Base-by-base conservation (phyloP, 2,329 filamentous ascomycete species). In the Byssoonygena ceratinophila region DNA sequence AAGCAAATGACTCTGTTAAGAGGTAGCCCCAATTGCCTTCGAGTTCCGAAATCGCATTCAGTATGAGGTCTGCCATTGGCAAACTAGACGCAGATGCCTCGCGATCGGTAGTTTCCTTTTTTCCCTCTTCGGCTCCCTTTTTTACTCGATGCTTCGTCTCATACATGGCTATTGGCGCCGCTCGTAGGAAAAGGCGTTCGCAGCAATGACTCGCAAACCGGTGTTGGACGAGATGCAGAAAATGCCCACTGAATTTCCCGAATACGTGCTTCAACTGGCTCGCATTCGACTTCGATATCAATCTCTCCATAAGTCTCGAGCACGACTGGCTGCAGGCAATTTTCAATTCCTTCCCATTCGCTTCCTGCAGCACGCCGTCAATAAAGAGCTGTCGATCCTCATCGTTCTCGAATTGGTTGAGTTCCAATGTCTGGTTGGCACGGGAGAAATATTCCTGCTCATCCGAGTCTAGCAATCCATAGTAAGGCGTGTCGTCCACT, bases 181-280 rank as follows among this genome's bases (percentile, higher is more conserved):
- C 85, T 58, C 86, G 81, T 46, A 90, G 75, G 67, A 98, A 97
- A 29, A 98, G 77, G 23, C 87, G 87, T 71, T 98, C 92, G 66
- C 90, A 96, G 71, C 91, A 97, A 73, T 98, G 92, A 55, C 90
- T 94, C 4, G 92, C 92, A 63, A 98, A 98, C 16, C 92, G 85
- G 71, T 98, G 92, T 66, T 94, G 90, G 48, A 96, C 83, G 25
- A 98, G 78, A 61, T 90, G 84, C 54, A 91, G 74, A 69, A 97
- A 94, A 69, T 97, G 87, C 31, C 85, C 83, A 18, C 76, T 82
- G 67, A 97, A 96, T 41, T 85, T 87, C 58, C 81, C 79, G 66
- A 97, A 97, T 18, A 98, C 71, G 45, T 77, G 77, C 75, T 94
- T 95, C 68, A 95, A 83, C 71, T 97, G 92, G 16, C 74, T 72